Conservation (phyloP, 164 flowering plant genomes). For the Piper longum region DNA sequence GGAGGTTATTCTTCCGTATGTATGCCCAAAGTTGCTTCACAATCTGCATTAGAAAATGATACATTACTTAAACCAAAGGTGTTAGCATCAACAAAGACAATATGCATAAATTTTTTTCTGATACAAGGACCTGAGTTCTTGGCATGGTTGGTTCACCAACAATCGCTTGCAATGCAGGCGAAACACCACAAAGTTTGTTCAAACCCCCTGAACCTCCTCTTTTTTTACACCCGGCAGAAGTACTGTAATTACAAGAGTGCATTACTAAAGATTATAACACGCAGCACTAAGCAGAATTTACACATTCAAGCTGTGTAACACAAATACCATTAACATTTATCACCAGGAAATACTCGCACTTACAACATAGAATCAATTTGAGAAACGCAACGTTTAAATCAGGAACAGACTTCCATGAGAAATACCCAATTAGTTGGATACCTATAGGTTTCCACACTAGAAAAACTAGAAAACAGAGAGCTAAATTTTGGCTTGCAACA, state of each 20-base stretch:
- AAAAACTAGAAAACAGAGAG: no score
- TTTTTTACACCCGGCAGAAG: slow-evolving; percentile 49
- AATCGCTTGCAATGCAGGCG: slow-evolving; percentile 80
- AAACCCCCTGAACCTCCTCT: slow-evolving; percentile 95
- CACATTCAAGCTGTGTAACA: background rate
- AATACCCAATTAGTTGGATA: slow-evolving; percentile 3
- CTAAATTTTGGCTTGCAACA: no score
- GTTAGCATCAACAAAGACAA: background rate
- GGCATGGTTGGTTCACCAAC: slow-evolving; percentile 81
- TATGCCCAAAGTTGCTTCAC: slow-evolving; percentile 97
- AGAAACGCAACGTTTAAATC: background rate
- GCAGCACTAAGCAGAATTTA: background rate
- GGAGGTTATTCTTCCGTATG: slow-evolving; percentile 84
- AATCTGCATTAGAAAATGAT: slow-evolving; percentile 36
- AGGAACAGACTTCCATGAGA: background rate
- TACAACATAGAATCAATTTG: background rate
- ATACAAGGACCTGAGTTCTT: slow-evolving; percentile 62
- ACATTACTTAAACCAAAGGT: background rate
- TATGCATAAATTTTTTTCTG: background rate
- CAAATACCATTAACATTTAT: background rate
- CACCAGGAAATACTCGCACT: background rate
- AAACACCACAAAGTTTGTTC: slow-evolving; percentile 83
- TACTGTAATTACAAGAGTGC: slow-evolving; percentile 27
- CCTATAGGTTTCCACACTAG: no score
- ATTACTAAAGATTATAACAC: background rate